Evolutionary conservation across 257 asterid species (phyloP), one percentile per base, ranked within the genome.

Genomic region (Solanum pennellii): DNA sequence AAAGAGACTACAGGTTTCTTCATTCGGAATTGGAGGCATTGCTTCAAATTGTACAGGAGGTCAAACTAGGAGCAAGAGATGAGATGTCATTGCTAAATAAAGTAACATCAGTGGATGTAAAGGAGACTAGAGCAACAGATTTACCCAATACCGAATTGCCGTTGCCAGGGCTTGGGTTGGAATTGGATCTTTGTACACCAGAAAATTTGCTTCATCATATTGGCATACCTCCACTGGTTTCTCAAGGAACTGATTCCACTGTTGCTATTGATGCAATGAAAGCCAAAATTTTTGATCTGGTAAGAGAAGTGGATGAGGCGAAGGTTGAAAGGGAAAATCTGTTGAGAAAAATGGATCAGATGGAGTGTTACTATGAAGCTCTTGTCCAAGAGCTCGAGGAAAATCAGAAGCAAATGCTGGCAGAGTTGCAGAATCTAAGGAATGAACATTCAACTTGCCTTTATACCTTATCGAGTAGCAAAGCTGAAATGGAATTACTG

Each of bases 311-410:
- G 92, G 99, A 97, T n/a, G 98, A 94, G 71, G 93, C 95, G 20
- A 97, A 94, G 93, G 93, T 93, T 44, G 99, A 97, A 89, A 96
- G 94, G 91, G 98, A 95, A 91, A 91, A 84, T 82, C 95, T 95
- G 82, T 85, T 86, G 27, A 90, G 93, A 85, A 97, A 97, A 93
- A 94, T 94, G 99, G 88, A 92, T 90, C 98, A 97, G 91, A 97
- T 97, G 99, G 99, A 97, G 86, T 93, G 94, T 69, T 97, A 97
- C 86, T 96, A 97, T 12, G 99, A 97, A 91, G 95, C 98, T 74
- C 98, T 97, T 49, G 88, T 96, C 83, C 99, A 93, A 52, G 99
- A 95, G 88, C 96, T 97, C 23, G 99, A 97, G 90, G 99, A 94
- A 91, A 96, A 92, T 92, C 99, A 97, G 94, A 95, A 96, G 92